A percentile compares a stretch with the other conserved stretches of the same genome.
phyloP scores from a whole-genome alignment of 2,329 filamentous ascomycete genomes.

The Chrysoporthe deuterocubensis region DNA sequence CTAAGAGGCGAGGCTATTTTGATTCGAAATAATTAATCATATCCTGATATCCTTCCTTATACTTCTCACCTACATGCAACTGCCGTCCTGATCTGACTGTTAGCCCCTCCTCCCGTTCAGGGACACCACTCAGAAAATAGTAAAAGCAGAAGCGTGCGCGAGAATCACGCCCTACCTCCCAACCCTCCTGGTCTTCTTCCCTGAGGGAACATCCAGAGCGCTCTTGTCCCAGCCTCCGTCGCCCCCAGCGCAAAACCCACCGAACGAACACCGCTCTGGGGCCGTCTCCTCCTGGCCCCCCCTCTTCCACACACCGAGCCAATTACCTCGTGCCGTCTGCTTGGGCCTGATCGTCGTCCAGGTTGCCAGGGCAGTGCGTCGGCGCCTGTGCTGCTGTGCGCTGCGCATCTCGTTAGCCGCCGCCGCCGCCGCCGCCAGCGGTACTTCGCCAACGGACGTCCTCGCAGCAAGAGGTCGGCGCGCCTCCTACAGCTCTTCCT shows the following conservation, averaged over 20 bases:
- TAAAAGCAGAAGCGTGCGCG: neutral
- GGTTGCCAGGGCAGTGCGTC: neutral
- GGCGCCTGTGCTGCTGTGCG: neutral
- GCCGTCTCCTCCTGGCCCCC: neutral
- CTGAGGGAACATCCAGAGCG: no score
- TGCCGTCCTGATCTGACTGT: neutral
- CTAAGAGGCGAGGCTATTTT: slow-evolving; percentile 1
- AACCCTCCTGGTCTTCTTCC: neutral
- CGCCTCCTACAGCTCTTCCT: neutral
- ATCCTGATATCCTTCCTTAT: neutral
- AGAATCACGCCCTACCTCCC: neutral
- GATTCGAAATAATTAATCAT: neutral
- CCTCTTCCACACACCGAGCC: neutral
- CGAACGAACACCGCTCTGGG: neutral
- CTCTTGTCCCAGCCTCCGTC: neutral
- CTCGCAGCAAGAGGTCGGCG: neutral
- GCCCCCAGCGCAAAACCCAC: neutral
- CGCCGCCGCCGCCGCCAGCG: neutral
- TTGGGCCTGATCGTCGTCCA: neutral
- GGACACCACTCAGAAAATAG: neutral
- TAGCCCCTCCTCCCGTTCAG: no score
- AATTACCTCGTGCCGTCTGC: neutral
- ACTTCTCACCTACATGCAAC: neutral
- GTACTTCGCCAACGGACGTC: slow-evolving; percentile 18
- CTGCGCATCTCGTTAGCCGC: slow-evolving; percentile 16